A percentile compares a stretch with the other conserved stretches of the same genome.
These are phyloP conservation scores for Fomitopsis pinicola DNA, from an alignment of 1,284 basidiomycete genomes.

Conservation along the genomic window DNA sequence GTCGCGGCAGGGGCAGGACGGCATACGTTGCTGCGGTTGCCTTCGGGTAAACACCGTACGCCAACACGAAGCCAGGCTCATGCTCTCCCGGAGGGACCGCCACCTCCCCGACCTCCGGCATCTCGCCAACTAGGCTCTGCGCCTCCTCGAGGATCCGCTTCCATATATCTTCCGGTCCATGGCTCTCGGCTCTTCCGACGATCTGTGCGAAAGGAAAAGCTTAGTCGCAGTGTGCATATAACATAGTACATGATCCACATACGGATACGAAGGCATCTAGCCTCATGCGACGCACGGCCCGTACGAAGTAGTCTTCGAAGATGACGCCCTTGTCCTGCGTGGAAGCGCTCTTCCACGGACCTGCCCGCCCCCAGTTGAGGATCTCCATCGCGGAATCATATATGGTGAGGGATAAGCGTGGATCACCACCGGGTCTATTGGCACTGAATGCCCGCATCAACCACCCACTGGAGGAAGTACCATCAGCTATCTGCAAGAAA, in stretches of 20 bases:
- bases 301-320: background rate
- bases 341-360: background rate
- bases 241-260: background rate
- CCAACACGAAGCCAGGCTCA: background rate
- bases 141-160: background rate
- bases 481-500: too few species aligned
- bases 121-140: background rate
- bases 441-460: background rate
- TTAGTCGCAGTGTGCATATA: background rate
- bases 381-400: background rate
- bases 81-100: background rate
- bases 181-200: background rate
- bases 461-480: background rate
- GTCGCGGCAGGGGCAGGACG: too few species aligned
- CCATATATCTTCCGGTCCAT: background rate
- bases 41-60: background rate
- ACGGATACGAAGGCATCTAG: background rate
- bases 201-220: too few species aligned
- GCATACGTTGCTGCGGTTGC: background rate
- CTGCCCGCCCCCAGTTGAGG: background rate
- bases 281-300: background rate
- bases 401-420: background rate
- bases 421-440: background rate
- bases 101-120: background rate
- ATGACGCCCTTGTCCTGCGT: background rate